Percentiles rank a stretch among this genome's conserved stretches.
These are phyloP conservation scores for Kwoniella shandongensis DNA, from an alignment of 768 basidiomycete species.

Conservation along the genomic window DNA sequence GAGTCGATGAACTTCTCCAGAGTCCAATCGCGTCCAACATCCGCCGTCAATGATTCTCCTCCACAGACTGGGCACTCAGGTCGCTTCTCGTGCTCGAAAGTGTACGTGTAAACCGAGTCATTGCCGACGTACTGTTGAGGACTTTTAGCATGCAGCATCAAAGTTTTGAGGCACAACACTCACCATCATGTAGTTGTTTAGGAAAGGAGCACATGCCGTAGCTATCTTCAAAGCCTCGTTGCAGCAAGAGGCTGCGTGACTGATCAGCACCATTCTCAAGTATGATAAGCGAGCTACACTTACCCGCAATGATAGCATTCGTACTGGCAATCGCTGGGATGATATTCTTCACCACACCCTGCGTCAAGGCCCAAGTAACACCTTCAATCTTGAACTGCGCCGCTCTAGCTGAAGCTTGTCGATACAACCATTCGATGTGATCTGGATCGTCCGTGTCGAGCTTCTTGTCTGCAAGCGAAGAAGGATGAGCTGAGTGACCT, in stretches of 20 bases:
- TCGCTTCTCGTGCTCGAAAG: conserved; percentile 91
- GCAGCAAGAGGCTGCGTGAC: conserved; percentile 79
- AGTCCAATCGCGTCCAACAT: conserved; percentile 69
- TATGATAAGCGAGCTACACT: conserved; percentile 16
- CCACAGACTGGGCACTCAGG: conserved; percentile 96
- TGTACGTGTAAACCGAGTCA: conserved; percentile 93
- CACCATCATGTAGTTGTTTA: conserved; percentile 86
- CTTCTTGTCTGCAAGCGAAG: conserved; percentile 70
- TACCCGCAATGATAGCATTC: conserved; percentile 95
- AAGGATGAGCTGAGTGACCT: not conserved
- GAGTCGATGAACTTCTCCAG: conserved; percentile 86
- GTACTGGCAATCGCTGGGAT: conserved; percentile 98
- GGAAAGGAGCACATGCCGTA: conserved; percentile 86
- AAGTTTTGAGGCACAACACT: conserved; percentile 2
- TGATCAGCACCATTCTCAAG: conserved; percentile 11
- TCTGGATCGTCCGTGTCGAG: conserved; percentile 97
- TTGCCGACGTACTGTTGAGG: conserved; percentile 85
- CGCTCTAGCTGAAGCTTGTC: conserved; percentile 74
- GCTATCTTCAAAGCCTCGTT: conserved; percentile 99
- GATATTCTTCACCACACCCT: conserved; percentile 99
- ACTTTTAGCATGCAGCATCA: not conserved
- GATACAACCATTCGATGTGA: conserved; percentile 91
- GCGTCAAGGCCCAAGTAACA: conserved; percentile 94
- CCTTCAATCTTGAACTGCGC: conserved; percentile 96
- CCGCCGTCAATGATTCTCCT: conserved; percentile 76